Conservation (phyloP, 352 stramenopile species). For the Globisporangium echinulatum region DNA sequence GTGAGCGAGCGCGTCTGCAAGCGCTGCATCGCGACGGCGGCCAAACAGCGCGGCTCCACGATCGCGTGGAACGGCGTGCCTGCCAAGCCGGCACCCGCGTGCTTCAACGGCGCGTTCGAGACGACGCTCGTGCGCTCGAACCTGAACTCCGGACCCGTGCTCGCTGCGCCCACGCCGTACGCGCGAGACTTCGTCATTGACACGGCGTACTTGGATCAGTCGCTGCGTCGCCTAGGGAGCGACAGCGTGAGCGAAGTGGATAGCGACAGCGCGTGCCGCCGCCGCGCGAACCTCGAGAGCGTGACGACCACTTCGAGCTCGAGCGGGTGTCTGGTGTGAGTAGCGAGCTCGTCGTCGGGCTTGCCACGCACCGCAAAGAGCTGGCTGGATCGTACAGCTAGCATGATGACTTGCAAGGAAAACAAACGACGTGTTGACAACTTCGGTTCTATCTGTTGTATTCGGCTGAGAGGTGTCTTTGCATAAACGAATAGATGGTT, state of each 20-base stretch:
- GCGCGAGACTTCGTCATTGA: slow-evolving; percentile 15
- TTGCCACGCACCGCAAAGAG: too few relatives aligned
- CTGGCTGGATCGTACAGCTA: too few relatives aligned
- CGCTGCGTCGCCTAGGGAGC: not conserved
- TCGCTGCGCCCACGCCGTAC: not conserved
- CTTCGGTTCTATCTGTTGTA: too few relatives aligned
- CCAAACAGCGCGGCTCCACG: slow-evolving; percentile 3
- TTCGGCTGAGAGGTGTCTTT: too few relatives aligned
- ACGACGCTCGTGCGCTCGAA: not conserved
- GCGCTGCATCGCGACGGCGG: slow-evolving; percentile 22
- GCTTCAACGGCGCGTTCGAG: slow-evolving; percentile 13
- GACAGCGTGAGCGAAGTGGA: not conserved
- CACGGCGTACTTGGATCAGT: not conserved
- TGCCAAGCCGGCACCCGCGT: slow-evolving; percentile 5
- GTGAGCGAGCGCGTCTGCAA: slow-evolving; percentile 39
- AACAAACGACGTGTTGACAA: too few relatives aligned
- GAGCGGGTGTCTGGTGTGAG: slow-evolving; percentile 1
- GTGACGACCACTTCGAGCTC: slow-evolving; percentile 4
- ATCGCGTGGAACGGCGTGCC: slow-evolving; percentile 6
- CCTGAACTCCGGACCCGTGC: not conserved
- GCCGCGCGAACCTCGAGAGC: slow-evolving; percentile 1
- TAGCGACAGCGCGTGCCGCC: not conserved
- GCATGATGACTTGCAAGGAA: too few relatives aligned
- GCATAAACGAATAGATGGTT: too few relatives aligned
- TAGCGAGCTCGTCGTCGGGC: too few relatives aligned